Percentiles rank a stretch among this genome's conserved stretches.
Evolutionary conservation across 495 filamentous ascomycete genomes (phyloP).

Genomic region (Lasiosphaeris hirsuta): DNA sequence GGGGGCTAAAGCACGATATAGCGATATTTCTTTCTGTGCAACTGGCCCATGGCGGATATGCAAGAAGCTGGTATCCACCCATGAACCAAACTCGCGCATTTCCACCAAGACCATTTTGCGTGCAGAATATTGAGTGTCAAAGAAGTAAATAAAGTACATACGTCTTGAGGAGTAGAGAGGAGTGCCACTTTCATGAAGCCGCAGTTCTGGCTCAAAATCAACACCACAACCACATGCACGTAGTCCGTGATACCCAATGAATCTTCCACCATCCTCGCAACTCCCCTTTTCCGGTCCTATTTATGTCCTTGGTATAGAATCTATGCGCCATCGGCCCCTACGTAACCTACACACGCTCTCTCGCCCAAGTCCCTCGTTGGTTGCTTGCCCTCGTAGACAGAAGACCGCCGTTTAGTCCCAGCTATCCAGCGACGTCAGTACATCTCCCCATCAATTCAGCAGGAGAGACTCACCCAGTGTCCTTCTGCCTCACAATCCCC

Average conservation of each 20-base stretch:
- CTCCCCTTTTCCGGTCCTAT: background rate
- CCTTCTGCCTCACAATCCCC: conserved; percentile 37
- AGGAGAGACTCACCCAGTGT: conserved; percentile 25
- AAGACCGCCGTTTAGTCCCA: conserved; percentile 18
- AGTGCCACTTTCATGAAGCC: too few relatives aligned
- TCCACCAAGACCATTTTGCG: background rate
- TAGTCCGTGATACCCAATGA: too few relatives aligned
- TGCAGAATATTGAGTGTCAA: background rate
- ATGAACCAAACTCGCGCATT: too few relatives aligned
- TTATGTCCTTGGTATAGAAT: background rate
- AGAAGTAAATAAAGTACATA: too few relatives aligned
- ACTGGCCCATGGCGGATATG: background rate
- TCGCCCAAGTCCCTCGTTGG: background rate
- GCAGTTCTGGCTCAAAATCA: too few relatives aligned
- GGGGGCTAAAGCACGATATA: background rate
- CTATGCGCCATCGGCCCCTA: background rate
- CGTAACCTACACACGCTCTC: background rate
- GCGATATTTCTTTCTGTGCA: background rate
- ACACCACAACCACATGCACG: too few relatives aligned
- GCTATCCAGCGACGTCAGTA: conserved; percentile 12
- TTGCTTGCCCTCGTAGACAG: background rate
- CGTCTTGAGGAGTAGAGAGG: too few relatives aligned
- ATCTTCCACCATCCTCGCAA: background rate
- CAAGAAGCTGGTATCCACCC: background rate
- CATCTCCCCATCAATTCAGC: background rate